Conservation (phyloP, 148 eudicot genomes). For the Persicaria tinctoria region DNA sequence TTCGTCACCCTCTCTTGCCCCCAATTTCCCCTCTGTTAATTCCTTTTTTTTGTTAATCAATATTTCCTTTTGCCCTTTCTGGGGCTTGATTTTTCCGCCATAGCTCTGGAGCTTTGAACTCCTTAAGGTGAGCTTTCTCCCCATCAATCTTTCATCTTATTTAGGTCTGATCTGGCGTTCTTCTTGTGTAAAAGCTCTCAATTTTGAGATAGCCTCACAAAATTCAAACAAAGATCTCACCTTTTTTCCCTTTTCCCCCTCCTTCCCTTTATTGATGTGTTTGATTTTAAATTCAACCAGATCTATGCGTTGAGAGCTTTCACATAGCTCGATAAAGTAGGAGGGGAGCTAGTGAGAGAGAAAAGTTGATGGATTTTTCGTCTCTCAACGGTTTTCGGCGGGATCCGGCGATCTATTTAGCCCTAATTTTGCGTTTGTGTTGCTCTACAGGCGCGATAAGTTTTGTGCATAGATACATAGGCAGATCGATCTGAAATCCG, state of each 20-base stretch:
- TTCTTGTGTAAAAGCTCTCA: background rate
- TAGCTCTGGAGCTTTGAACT: background rate
- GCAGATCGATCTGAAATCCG: background rate
- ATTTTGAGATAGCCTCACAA: background rate
- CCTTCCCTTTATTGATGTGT: no score
- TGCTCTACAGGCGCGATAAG: background rate
- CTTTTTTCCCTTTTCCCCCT: background rate
- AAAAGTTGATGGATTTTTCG: background rate
- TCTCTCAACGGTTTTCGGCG: background rate
- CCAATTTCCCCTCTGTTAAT: background rate
- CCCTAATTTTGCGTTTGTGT: background rate
- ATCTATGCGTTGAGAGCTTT: background rate
- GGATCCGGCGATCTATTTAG: background rate
- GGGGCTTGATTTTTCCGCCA: conserved; percentile 2
- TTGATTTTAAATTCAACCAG: background rate
- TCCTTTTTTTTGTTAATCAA: background rate
- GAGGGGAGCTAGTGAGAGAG: background rate
- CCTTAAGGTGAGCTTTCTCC: background rate
- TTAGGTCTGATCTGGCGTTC: background rate
- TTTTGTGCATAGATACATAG: background rate
- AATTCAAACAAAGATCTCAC: background rate
- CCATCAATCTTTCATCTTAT: background rate
- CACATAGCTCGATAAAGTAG: background rate
- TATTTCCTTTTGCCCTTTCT: background rate
- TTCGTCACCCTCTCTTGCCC: background rate